phyloP scores from a whole-genome alignment of 768 basidiomycete genomes.

The Suillus variegatus region DNA sequence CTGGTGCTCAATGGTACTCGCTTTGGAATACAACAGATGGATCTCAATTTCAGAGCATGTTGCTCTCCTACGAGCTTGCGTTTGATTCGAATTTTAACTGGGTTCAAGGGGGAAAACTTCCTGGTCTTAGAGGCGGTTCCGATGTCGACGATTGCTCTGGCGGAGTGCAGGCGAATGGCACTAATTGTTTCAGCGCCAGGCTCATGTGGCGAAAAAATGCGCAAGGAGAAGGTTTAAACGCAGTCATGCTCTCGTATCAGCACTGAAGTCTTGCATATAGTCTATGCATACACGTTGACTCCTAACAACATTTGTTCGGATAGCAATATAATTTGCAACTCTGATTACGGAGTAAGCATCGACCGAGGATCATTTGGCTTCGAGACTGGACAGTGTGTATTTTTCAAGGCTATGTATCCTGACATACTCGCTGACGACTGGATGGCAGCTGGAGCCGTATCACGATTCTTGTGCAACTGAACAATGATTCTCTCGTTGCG shows the following conservation, averaged over 20 bases:
- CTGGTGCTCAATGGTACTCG: slow-evolving; percentile 69
- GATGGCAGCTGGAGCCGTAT: slow-evolving; percentile 63
- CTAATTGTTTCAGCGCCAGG: slow-evolving; percentile 71
- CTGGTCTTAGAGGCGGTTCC: slow-evolving; percentile 71
- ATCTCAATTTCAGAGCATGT: slow-evolving; percentile 62
- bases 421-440: slow-evolving; percentile 4
- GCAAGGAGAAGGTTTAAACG: slow-evolving; percentile 63
- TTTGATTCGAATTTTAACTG: slow-evolving; percentile 67
- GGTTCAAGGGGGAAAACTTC: slow-evolving; percentile 77
- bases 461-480: slow-evolving; percentile 77
- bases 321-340: slow-evolving; percentile 61
- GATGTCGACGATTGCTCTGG: slow-evolving; percentile 68
- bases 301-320: slow-evolving; percentile 60
- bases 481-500: slow-evolving; percentile 63
- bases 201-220: slow-evolving; percentile 76
- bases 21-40: slow-evolving; percentile 66
- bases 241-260: not conserved
- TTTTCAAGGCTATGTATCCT: slow-evolving; percentile 11
- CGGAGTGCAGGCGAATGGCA: slow-evolving; percentile 61
- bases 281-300: slow-evolving; percentile 79
- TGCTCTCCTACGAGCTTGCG: slow-evolving; percentile 73
- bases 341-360: slow-evolving; percentile 78
- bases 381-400: slow-evolving; percentile 58
- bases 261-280: slow-evolving; percentile 36
- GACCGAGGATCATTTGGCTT: slow-evolving; percentile 68